phyloP scores from a whole-genome alignment of 139 green algal genomes.

The Auxenochlorella pyrenoidosa region DNA sequence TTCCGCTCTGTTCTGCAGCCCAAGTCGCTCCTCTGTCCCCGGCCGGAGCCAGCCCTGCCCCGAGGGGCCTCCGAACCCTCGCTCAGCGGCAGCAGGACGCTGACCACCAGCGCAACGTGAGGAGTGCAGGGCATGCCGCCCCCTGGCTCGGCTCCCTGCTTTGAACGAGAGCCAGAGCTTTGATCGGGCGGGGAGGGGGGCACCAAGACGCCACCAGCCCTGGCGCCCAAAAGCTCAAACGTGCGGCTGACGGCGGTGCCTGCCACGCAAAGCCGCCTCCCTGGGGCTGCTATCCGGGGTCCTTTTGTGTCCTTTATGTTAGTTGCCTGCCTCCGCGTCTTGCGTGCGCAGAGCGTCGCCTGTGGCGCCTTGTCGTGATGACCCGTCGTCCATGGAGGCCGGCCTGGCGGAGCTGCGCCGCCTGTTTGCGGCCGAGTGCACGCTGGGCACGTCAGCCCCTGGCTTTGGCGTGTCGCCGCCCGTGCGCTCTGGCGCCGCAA shows the following conservation, averaged over 20 bases:
- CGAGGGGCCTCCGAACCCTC: not conserved
- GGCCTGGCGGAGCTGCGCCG: constrained; percentile 21
- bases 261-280: too few species aligned
- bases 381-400: constrained; percentile 10
- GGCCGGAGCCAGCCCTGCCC: not conserved
- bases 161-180: not conserved
- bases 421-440: constrained; percentile 25
- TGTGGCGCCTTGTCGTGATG: not conserved
- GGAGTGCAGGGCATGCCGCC: not conserved
- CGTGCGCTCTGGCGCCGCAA: constrained; percentile 11
- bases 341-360: not conserved
- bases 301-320: too few species aligned
- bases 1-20: not conserved
- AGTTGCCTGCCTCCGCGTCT: not conserved
- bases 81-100: not conserved
- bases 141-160: not conserved
- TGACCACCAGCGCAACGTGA: not conserved
- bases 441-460: constrained; percentile 17
- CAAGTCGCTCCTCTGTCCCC: not conserved
- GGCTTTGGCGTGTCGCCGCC: constrained; percentile 32
- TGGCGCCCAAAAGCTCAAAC: not conserved
- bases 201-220: too few species aligned
- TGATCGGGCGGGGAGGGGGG: not conserved
- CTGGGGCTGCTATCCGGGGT: too few species aligned
- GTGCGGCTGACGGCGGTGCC: not conserved